phyloP scores from a whole-genome alignment of 1,284 basidiomycete genomes.

The Apiotrichum domesticum region DNA sequence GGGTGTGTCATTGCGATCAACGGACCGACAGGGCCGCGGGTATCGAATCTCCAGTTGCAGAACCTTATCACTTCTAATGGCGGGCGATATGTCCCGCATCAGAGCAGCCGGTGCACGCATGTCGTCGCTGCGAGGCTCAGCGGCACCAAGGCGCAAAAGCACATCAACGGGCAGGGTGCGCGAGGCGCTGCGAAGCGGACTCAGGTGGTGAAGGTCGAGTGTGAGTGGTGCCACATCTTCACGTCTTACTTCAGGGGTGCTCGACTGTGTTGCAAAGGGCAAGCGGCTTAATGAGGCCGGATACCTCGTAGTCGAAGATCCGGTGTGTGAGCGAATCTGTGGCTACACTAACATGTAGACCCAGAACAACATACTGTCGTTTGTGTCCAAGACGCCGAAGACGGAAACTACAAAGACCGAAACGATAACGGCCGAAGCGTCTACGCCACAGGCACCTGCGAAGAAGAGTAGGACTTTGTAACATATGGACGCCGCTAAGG shows the following conservation, averaged over 20 bases:
- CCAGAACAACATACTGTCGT: conserved; percentile 32
- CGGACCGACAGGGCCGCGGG: conserved; percentile 41
- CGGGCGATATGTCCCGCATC: conserved; percentile 34
- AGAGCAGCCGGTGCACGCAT: conserved; percentile 38
- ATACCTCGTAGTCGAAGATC: conserved; percentile 41
- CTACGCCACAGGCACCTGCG: too few species aligned
- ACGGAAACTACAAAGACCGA: conserved; percentile 37
- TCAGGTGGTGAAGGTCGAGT: conserved; percentile 42
- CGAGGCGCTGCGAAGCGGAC: conserved; percentile 27
- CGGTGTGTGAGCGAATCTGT: conserved; percentile 24
- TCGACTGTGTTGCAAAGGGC: conserved; percentile 39
- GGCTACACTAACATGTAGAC: conserved; percentile 16
- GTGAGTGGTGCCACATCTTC: conserved; percentile 23
- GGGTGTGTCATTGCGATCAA: conserved; percentile 45
- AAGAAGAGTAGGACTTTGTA: too few species aligned
- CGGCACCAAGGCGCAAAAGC: conserved; percentile 44
- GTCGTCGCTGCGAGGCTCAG: conserved; percentile 41
- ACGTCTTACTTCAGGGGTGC: conserved; percentile 27
- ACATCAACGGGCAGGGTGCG: conserved; percentile 39
- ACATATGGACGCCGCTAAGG: too few species aligned
- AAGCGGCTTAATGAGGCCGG: conserved; percentile 37
- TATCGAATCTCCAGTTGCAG: conserved; percentile 46
- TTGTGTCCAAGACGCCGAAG: conserved; percentile 18
- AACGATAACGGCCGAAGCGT: not conserved
- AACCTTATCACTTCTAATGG: conserved; percentile 44